Evolutionary conservation across 495 filamentous ascomycete species (phyloP).

Genomic region (Penicillium desertorum): DNA sequence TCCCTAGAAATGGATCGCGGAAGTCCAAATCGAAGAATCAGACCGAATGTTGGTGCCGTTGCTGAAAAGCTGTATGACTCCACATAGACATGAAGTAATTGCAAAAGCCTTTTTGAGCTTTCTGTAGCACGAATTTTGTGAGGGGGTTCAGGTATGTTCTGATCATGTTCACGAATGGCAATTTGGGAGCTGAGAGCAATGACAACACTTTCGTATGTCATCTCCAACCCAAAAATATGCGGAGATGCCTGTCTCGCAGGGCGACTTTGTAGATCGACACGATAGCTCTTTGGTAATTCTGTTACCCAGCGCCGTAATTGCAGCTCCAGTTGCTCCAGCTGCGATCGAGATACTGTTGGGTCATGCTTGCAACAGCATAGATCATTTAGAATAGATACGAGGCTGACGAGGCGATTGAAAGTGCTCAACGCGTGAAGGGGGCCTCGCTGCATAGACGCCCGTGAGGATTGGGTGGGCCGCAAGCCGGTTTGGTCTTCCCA

Average conservation of each 20-base stretch:
- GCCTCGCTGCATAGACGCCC: conserved; percentile 43
- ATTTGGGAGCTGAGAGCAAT: conserved; percentile 33
- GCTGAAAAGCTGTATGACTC: conserved; percentile 42
- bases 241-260: conserved; percentile 32
- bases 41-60: conserved; percentile 39
- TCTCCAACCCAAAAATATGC: conserved; percentile 43
- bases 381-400: conserved; percentile 48
- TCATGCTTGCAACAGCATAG: conserved; percentile 35
- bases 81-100: conserved; percentile 38
- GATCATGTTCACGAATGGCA: conserved; percentile 29
- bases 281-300: conserved; percentile 36
- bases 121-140: conserved; percentile 32
- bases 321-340: conserved; percentile 38
- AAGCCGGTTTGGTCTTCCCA: conserved; percentile 54
- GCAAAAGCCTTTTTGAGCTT: conserved; percentile 35
- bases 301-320: conserved; percentile 41
- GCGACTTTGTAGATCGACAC: conserved; percentile 33
- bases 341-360: conserved; percentile 26
- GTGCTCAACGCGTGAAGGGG: conserved; percentile 59
- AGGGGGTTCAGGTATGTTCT: conserved; percentile 24
- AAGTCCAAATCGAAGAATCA: conserved; percentile 32
- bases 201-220: conserved; percentile 39
- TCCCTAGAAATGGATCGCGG: conserved; percentile 14
- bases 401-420: conserved; percentile 54
- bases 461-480: conserved; percentile 34